phyloP scores from a whole-genome alignment of 1,284 basidiomycete genomes.

The Cryptococcus hybrid region DNA sequence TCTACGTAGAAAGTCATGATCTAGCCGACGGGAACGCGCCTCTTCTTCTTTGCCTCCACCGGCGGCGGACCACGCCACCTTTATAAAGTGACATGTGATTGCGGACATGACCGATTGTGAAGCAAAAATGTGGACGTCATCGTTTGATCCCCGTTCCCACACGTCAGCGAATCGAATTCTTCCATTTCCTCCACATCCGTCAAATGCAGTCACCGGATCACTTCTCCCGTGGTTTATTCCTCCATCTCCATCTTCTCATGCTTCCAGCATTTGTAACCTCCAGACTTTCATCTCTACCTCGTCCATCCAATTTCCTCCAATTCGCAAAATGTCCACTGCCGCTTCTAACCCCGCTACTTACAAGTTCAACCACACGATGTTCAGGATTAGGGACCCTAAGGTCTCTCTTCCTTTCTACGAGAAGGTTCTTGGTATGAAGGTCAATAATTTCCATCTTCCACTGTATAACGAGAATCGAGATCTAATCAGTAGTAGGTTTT shows the following conservation, averaged over 20 bases:
- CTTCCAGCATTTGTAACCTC: neutral
- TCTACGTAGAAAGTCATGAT: no score
- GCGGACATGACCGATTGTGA: no score
- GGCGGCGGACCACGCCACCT: no score
- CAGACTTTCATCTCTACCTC: neutral
- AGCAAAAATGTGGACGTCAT: no score
- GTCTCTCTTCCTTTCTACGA: constrained; percentile 68
- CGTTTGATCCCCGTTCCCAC: no score
- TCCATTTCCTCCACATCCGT: no score
- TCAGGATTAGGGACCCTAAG: constrained; percentile 79
- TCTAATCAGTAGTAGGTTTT: constrained; percentile 23
- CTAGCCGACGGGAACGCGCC: no score
- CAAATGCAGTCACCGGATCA: no score
- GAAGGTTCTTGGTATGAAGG: constrained; percentile 81
- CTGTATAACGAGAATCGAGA: neutral
- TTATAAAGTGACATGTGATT: no score
- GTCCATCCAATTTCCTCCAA: neutral
- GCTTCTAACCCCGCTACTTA: constrained; percentile 35
- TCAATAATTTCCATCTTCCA: constrained; percentile 9
- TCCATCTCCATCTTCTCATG: neutral
- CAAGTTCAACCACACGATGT: constrained; percentile 71
- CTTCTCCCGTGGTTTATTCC: neutral
- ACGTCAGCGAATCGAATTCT: no score
- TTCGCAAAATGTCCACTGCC: constrained; percentile 25
- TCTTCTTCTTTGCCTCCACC: no score